Percentiles rank a stretch among this genome's conserved stretches.
phyloP scores from a whole-genome alignment of 805 yeast species.

The Kodamaea restingae region DNA sequence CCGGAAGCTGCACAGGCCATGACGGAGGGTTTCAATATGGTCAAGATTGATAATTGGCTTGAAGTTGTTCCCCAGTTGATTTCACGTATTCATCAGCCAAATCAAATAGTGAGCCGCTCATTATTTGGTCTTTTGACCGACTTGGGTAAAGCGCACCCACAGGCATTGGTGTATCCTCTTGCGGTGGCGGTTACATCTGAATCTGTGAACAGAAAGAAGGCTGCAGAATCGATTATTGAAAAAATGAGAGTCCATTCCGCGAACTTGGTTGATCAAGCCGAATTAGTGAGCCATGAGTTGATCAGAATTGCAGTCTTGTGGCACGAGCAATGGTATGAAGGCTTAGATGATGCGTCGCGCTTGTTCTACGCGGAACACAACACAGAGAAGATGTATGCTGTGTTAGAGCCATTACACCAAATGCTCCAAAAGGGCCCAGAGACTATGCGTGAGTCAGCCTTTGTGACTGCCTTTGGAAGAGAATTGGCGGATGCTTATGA shows the following conservation, averaged over 20 bases:
- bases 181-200: conserved; percentile 96
- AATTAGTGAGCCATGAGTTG: conserved; percentile 86
- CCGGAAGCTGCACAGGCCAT: conserved; percentile 89
- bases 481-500: conserved; percentile 90
- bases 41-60: conserved; percentile 89
- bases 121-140: conserved; percentile 78
- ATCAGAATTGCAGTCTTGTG: conserved; percentile 93
- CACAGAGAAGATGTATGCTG: conserved; percentile 90
- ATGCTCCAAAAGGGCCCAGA: conserved; percentile 85
- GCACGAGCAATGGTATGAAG: conserved; percentile 99
- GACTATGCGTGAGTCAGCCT: conserved; percentile 87
- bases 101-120: conserved; percentile 75
- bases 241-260: conserved; percentile 90
- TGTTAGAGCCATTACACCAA: conserved; percentile 82
- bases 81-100: conserved; percentile 94
- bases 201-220: conserved; percentile 81
- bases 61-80: conserved; percentile 94
- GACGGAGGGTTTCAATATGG: conserved; percentile 84
- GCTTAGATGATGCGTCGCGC: conserved; percentile 93
- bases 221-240: conserved; percentile 87
- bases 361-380: conserved; percentile 91
- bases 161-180: conserved; percentile 90
- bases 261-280: conserved; percentile 83
- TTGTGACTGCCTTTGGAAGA: conserved; percentile 88
- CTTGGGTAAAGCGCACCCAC: conserved; percentile 94